A percentile compares a stretch with the other conserved stretches of the same genome.
These are phyloP conservation scores for Pichia occidentalis DNA, from an alignment of 805 yeast species.

Conservation along the genomic window DNA sequence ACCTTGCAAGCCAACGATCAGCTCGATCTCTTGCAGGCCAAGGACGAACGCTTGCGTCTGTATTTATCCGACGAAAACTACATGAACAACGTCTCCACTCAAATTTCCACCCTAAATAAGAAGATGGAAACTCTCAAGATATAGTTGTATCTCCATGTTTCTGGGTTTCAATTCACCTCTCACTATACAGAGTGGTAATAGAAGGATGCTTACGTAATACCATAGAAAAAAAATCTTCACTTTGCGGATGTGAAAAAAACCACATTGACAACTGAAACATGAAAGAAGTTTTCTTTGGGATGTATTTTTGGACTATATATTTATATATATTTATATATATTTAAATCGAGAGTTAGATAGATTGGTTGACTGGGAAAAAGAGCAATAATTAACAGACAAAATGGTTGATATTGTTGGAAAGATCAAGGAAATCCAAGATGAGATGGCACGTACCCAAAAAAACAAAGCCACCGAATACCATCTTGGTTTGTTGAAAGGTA, in stretches of 20 bases:
- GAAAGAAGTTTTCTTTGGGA: no score
- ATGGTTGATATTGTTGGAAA: slow-evolving; percentile 48
- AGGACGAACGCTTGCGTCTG: slow-evolving; percentile 60
- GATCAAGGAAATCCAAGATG: slow-evolving; percentile 85
- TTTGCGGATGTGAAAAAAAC: no score
- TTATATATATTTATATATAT: no score
- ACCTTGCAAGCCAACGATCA: slow-evolving; percentile 59
- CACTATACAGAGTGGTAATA: no score
- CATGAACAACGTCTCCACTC: not conserved
- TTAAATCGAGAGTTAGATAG: no score
- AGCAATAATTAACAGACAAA: no score
- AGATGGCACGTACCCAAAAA: slow-evolving; percentile 90
- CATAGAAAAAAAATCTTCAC: no score
- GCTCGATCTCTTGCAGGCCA: slow-evolving; percentile 42
- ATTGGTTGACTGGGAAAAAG: no score
- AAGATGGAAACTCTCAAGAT: slow-evolving; percentile 8
- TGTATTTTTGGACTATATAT: no score
- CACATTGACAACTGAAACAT: no score
- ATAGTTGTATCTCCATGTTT: not conserved
- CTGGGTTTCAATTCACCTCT: no score
- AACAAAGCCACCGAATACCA: slow-evolving; percentile 98
- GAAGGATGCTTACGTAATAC: no score
- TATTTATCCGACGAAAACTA: slow-evolving; percentile 53
- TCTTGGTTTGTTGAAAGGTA: slow-evolving; percentile 88
- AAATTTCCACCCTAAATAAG: slow-evolving; percentile 1